Evolutionary conservation across 1,284 basidiomycete genomes (phyloP), one percentile per base, ranked within the genome.

Genomic region (Stygiomarasmius scandens): DNA sequence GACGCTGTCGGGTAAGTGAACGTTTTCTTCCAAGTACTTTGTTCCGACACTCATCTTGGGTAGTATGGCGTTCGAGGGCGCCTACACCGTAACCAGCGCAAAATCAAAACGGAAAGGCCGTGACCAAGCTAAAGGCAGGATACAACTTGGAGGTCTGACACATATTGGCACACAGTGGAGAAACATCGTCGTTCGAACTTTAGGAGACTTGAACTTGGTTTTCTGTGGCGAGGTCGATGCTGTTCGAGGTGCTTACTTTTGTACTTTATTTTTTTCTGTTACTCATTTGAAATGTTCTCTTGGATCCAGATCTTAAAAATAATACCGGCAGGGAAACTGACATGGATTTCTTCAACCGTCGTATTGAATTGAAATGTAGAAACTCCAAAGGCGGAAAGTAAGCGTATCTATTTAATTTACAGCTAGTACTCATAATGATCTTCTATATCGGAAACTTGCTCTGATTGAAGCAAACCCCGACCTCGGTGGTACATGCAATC

Each of bases 181-280:
- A 16, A 56, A 50, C 41, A 19, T 51, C 27, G 55, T 51, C 2
- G 9, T 11, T 20, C 55, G 55, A 14, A 45, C 22, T n/a, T 20
- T 56, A 12, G 55, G 55, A 12, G 41, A 50, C 19, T 23, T 56
- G 16, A 49, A 38, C 20, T 22, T 56, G 10, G 23, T 56, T n/a
- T 56, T 49, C 27, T 43, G 48, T 32, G 55, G 55, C 24, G 55
- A 56, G 25, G 55, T 56, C 8, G 55, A 56, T 22, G 55, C 48
- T 22, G 54, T 55, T 16, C 46, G 43, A 49, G 46, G 54, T 55
- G 16, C 25, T 23, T n/a, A n/a, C 16, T 22, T 46, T 19, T n/a
- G n/a, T n/a, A n/a, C n/a, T n/a, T n/a, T n/a, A n/a, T n/a, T n/a
- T n/a, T n/a, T n/a, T n/a, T n/a, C n/a, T n/a, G n/a, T n/a, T n/a